Evolutionary conservation across 768 basidiomycete species (phyloP).

Genomic region (Amanita phalloides): DNA sequence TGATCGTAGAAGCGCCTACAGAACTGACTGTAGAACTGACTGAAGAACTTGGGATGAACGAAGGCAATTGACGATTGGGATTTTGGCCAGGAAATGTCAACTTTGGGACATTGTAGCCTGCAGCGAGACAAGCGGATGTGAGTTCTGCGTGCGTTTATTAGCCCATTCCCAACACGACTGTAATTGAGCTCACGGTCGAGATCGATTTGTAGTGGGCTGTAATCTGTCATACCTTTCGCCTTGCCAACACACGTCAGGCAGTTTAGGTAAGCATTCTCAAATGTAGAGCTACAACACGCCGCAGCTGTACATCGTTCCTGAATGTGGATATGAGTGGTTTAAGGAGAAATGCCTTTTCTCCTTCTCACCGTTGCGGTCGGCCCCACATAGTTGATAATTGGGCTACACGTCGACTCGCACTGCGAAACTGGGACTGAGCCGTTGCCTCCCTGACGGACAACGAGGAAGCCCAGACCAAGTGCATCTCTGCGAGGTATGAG

Average conservation of each 20-base stretch:
- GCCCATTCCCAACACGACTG: neutral
- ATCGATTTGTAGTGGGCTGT: neutral
- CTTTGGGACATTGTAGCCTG: constrained; percentile 11
- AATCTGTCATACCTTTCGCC: neutral
- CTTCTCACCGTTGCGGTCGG: neutral
- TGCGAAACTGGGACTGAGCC: neutral
- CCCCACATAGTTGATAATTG: neutral
- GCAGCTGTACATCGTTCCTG: neutral
- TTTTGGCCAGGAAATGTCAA: constrained; percentile 20
- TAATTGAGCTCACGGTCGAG: neutral
- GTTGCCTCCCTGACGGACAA: neutral
- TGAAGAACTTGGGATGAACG: constrained; percentile 4
- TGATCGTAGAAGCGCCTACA: neutral
- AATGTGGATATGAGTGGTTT: neutral
- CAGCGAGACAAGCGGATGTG: neutral
- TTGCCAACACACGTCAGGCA: constrained; percentile 4
- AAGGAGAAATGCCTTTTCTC: neutral
- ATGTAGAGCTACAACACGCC: neutral
- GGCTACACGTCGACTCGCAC: neutral
- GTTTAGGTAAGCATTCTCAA: neutral
- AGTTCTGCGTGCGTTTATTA: neutral
- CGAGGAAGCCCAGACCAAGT: neutral
- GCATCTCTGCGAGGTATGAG: neutral
- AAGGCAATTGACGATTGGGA: constrained; percentile 14
- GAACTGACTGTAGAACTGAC: neutral